Evolutionary conservation across 1,284 basidiomycete species (phyloP).

Genomic region (Moesziomyces globuligerus): DNA sequence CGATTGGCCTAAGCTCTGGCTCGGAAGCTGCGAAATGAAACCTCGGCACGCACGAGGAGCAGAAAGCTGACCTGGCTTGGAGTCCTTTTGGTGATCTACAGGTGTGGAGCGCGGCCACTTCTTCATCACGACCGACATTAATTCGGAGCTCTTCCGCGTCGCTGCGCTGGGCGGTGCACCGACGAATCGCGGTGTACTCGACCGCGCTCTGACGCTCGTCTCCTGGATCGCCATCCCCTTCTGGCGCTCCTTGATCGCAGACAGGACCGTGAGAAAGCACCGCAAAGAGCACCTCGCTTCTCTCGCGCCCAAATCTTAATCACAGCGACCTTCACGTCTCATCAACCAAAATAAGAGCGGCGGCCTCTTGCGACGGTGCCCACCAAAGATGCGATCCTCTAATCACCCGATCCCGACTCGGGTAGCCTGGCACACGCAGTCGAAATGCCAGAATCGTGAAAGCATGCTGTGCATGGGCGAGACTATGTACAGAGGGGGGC

Average conservation of each 20-base stretch:
- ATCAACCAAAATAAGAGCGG: no score
- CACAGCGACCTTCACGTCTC: background rate
- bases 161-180: slow-evolving; percentile 55
- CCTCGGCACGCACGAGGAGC: no score
- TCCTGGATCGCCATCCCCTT: slow-evolving; percentile 50
- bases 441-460: background rate
- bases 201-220: slow-evolving; percentile 42
- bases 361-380: no score
- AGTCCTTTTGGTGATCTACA: background rate
- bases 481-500: slow-evolving; percentile 8
- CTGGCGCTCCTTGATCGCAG: slow-evolving; percentile 58
- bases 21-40: background rate
- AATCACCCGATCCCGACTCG: no score
- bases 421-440: background rate
- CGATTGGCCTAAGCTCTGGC: background rate
- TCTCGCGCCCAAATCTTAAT: slow-evolving; percentile 2
- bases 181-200: slow-evolving; percentile 47
- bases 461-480: background rate
- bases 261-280: slow-evolving; percentile 40
- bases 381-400: background rate
- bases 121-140: slow-evolving; percentile 63
- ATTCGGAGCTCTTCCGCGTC: slow-evolving; percentile 56
- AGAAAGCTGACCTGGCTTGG: background rate
- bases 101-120: slow-evolving; percentile 54
- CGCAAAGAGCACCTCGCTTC: slow-evolving; percentile 25